These are phyloP conservation scores for Nephelium lappaceum DNA, from an alignment of 345 rosid species.

Conservation along the genomic window DNA sequence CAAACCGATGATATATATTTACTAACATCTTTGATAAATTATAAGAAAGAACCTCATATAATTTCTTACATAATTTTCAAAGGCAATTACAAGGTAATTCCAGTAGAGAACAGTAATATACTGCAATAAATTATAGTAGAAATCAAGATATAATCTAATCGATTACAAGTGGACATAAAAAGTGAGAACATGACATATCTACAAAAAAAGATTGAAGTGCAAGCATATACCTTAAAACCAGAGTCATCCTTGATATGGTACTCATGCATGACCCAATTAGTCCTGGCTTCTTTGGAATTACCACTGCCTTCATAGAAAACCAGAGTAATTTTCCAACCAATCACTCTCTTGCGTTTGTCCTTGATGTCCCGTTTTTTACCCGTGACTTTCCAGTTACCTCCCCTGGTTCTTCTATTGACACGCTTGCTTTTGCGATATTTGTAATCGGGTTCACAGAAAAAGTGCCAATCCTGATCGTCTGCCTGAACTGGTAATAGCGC, in stretches of 20 bases:
- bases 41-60: too few species aligned
- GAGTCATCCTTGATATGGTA: neutral
- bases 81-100: too few species aligned
- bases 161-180: too few species aligned
- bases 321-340: slow-evolving; percentile 47
- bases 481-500: neutral
- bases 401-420: slow-evolving; percentile 28
- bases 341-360: slow-evolving; percentile 14
- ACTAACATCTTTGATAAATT: too few species aligned
- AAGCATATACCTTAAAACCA: neutral
- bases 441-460: slow-evolving; percentile 27
- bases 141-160: too few species aligned
- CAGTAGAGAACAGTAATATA: too few species aligned
- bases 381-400: slow-evolving; percentile 50
- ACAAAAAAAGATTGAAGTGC: neutral
- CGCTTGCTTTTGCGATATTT: slow-evolving; percentile 11
- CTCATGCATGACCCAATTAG: slow-evolving; percentile 18
- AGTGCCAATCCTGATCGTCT: slow-evolving; percentile 38
- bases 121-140: too few species aligned
- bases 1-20: too few species aligned
- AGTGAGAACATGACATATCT: neutral
- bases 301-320: slow-evolving; percentile 21
- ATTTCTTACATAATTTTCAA: too few species aligned
- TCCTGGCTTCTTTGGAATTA: neutral
- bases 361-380: slow-evolving; percentile 33